Evolutionary conservation across 768 basidiomycete species (phyloP).

Genomic region (Pisolithus marmoratus): DNA sequence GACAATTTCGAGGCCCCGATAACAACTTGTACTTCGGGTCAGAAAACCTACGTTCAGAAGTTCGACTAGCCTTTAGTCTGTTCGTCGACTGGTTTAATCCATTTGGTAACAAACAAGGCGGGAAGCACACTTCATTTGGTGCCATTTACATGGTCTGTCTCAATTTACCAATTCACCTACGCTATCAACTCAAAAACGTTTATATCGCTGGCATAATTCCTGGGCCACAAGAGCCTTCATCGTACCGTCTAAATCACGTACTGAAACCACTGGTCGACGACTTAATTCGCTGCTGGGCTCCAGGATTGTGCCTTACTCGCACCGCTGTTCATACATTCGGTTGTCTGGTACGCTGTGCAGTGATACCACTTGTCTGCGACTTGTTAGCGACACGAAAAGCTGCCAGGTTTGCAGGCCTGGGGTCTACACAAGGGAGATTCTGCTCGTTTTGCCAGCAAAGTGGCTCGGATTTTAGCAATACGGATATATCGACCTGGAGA

Average conservation of each 20-base stretch:
- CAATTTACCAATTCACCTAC: slow-evolving; percentile 20
- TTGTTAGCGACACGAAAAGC: slow-evolving; percentile 18
- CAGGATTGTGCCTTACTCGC: slow-evolving; percentile 24
- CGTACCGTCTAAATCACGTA: slow-evolving; percentile 32
- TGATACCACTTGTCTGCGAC: slow-evolving; percentile 25
- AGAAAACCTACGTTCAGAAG: slow-evolving; percentile 8
- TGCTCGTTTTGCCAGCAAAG: slow-evolving; percentile 21
- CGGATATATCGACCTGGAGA: slow-evolving; percentile 16
- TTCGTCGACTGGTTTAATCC: slow-evolving; percentile 37
- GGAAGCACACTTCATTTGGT: slow-evolving; percentile 18
- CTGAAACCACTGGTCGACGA: slow-evolving; percentile 34
- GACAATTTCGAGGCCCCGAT: slow-evolving; percentile 24
- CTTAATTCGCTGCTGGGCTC: slow-evolving; percentile 28
- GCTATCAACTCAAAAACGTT: slow-evolving; percentile 31
- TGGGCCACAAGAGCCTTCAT: slow-evolving; percentile 20
- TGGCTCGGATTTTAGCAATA: slow-evolving; percentile 12
- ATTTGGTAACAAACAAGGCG: slow-evolving; percentile 28
- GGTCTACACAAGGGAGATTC: slow-evolving; percentile 7
- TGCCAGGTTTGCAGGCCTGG: slow-evolving; percentile 14
- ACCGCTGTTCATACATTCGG: slow-evolving; percentile 22
- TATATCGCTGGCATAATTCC: slow-evolving; percentile 21
- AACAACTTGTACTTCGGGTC: slow-evolving; percentile 14
- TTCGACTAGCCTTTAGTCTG: slow-evolving; percentile 21
- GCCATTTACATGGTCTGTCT: slow-evolving; percentile 31
- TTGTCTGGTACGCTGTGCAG: slow-evolving; percentile 19